Percentiles rank a stretch among this genome's conserved stretches.
Evolutionary conservation across 305 asterid species (phyloP).

Genomic region (Fraxinus ornus): DNA sequence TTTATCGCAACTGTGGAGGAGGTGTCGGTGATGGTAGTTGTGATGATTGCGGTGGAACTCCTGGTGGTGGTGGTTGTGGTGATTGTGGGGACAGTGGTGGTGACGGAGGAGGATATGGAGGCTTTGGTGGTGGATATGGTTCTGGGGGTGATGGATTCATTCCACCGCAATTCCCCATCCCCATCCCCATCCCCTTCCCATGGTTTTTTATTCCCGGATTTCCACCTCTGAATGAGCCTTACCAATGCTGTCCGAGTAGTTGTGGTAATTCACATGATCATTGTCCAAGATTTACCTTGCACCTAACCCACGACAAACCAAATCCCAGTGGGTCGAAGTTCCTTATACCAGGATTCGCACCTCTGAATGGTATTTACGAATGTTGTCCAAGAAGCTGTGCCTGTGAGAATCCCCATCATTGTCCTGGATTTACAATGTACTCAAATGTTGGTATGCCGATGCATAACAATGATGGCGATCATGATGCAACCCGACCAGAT

Average conservation of each 20-base stretch:
- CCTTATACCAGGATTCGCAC: slow-evolving; percentile 6
- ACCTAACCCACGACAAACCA: neutral
- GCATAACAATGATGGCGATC: neutral
- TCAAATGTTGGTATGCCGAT: neutral
- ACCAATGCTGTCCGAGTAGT: neutral
- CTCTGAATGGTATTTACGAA: slow-evolving; percentile 1
- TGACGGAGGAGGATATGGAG: neutral
- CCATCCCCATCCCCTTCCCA: neutral
- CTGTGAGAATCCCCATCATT: neutral
- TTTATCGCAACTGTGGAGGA: neutral
- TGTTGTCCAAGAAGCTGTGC: slow-evolving; percentile 8
- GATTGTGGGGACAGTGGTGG: neutral
- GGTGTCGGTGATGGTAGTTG: neutral
- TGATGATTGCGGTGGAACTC: neutral
- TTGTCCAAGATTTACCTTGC: neutral
- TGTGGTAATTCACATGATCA: neutral
- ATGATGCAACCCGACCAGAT: neutral
- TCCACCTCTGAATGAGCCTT: slow-evolving; percentile 12
- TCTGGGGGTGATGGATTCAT: neutral
- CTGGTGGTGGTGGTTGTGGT: neutral
- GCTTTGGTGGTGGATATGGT: neutral
- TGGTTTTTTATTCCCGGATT: neutral
- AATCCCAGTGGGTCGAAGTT: neutral
- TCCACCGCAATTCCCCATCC: neutral
- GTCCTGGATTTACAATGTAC: slow-evolving; percentile 1